Conservation (phyloP, 2,329 filamentous ascomycete genomes). For the Colletotrichum sp. region DNA sequence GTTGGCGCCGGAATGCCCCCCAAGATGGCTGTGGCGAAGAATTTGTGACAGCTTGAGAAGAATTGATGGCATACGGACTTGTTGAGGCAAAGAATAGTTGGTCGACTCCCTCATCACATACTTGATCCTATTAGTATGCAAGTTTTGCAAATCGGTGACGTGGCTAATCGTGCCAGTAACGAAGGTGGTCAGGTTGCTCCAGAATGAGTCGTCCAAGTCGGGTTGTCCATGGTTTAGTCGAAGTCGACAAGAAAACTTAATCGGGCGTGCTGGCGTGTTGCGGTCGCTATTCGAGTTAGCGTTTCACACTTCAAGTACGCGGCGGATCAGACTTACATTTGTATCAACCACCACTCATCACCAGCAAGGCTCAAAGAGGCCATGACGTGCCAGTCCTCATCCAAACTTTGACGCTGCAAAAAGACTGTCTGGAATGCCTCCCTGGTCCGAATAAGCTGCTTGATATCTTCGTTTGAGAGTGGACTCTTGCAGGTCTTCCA, state of each 20-base stretch:
- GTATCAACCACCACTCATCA: conserved; percentile 80
- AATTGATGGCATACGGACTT: conserved; percentile 53
- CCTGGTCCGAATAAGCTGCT: conserved; percentile 65
- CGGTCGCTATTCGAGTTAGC: conserved; percentile 28
- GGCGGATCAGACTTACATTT: conserved; percentile 53
- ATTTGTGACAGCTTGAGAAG: conserved; percentile 54
- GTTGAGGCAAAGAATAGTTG: conserved; percentile 44
- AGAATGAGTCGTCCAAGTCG: conserved; percentile 54
- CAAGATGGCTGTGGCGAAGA: not conserved
- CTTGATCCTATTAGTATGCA: conserved; percentile 50
- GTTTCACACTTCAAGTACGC: not conserved
- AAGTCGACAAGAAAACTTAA: conserved; percentile 32
- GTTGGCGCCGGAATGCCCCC: not conserved
- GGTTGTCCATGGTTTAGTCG: conserved; percentile 49
- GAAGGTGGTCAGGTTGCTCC: conserved; percentile 55
- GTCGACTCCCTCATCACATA: conserved; percentile 36
- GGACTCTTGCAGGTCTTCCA: conserved; percentile 63
- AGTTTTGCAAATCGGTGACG: conserved; percentile 50
- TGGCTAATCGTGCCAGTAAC: conserved; percentile 57
- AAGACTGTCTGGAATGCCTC: conserved; percentile 70
- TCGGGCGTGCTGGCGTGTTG: conserved; percentile 25
- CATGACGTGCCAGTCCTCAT: conserved; percentile 72
- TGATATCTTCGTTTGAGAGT: conserved; percentile 58
- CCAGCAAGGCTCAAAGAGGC: conserved; percentile 73
- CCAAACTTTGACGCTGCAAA: conserved; percentile 76